Conservation (phyloP, 2,329 filamentous ascomycete species). For the Plectosphaerella sp. region DNA sequence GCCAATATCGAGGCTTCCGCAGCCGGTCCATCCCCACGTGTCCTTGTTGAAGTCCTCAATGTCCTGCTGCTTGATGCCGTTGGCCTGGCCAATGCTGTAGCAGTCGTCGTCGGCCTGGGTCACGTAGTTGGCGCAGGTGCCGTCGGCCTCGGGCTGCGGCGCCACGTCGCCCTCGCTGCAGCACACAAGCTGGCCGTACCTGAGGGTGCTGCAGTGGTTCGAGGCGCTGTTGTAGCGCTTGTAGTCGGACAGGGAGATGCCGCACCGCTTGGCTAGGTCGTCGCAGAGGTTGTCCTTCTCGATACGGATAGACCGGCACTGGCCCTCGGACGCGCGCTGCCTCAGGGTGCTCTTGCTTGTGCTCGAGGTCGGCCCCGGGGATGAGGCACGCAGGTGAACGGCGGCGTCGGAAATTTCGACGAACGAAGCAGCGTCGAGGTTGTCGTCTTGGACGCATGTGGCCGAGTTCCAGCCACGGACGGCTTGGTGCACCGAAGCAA, state of each 20-base stretch:
- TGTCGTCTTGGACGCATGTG: too few relatives aligned
- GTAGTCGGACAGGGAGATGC: neutral
- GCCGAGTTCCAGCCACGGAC: too few relatives aligned
- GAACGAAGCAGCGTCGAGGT: neutral
- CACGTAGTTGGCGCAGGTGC: constrained; percentile 22
- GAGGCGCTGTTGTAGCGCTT: neutral
- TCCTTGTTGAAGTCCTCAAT: constrained; percentile 26
- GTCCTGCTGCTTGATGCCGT: constrained; percentile 11
- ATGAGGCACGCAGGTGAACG: neutral
- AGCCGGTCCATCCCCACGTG: constrained; percentile 33
- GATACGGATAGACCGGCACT: neutral
- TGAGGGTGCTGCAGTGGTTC: constrained; percentile 20
- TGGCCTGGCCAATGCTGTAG: constrained; percentile 17
- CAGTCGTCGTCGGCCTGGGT: constrained; percentile 21
- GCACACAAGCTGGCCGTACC: constrained; percentile 27
- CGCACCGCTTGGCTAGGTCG: neutral
- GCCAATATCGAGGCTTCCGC: constrained; percentile 20
- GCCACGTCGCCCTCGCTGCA: constrained; percentile 27
- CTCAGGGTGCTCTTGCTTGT: neutral
- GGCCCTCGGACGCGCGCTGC: neutral
- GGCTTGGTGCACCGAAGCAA: too few relatives aligned
- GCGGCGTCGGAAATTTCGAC: neutral
- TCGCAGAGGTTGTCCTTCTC: neutral
- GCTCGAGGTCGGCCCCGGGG: neutral
- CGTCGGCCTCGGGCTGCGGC: constrained; percentile 25